phyloP scores from a whole-genome alignment of 2,329 filamentous ascomycete species.

The Calcarisporium arbuscula region DNA sequence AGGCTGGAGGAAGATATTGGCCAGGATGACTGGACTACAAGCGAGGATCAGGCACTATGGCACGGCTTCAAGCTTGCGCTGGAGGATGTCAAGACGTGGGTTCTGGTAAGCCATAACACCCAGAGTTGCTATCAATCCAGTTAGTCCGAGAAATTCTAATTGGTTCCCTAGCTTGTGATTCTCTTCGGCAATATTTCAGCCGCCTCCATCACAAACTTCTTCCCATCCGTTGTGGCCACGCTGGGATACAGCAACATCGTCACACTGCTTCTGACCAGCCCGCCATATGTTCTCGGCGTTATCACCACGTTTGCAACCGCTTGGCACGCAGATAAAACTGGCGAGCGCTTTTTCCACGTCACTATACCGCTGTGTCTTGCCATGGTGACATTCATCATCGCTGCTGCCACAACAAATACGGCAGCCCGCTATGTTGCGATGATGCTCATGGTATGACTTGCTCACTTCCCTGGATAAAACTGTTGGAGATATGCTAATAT shows the following conservation, averaged over 20 bases:
- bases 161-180: conserved; percentile 37
- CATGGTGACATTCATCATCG: conserved; percentile 60
- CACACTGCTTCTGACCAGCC: conserved; percentile 57
- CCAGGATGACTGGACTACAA: conserved; percentile 55
- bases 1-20: conserved; percentile 59
- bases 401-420: conserved; percentile 52
- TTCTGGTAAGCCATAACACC: conserved; percentile 48
- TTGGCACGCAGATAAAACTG: conserved; percentile 64
- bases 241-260: conserved; percentile 55
- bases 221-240: conserved; percentile 63
- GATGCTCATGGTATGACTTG: conserved; percentile 55
- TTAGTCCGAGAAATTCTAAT: background rate
- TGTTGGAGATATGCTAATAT: background rate
- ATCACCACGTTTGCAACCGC: conserved; percentile 59
- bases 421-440: conserved; percentile 63
- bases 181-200: conserved; percentile 51
- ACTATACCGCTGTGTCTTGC: conserved; percentile 54
- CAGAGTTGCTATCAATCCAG: too few relatives aligned
- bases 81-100: conserved; percentile 52
- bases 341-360: conserved; percentile 66
- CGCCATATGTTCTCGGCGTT: conserved; percentile 57
- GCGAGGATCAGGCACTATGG: conserved; percentile 48
- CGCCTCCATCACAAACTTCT: conserved; percentile 61
- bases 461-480: background rate
- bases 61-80: conserved; percentile 50